Conservation (phyloP, 31 red algal genomes). For the Bonnemaisonia californica region DNA sequence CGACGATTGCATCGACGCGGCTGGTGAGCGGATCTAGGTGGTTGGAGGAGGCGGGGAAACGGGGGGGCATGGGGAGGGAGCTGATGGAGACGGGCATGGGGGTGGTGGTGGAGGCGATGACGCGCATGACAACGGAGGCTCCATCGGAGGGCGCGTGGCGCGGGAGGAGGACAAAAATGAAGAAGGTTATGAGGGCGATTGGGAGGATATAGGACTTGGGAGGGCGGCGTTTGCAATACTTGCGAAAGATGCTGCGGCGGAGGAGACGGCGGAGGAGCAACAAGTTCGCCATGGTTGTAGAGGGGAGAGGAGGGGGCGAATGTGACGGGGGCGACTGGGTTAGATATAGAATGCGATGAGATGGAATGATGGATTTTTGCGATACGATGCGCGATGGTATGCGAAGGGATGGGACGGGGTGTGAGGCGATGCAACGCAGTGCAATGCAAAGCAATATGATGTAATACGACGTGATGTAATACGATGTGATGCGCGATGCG, state of each 20-base stretch:
- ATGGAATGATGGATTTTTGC: not conserved
- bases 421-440: not conserved
- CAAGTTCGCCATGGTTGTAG: not conserved
- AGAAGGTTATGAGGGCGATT: not conserved
- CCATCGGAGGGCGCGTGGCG: not conserved
- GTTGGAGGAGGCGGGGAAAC: not conserved
- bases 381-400: not conserved
- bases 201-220: not conserved
- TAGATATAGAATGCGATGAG: not conserved
- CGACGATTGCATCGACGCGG: conserved; percentile 30
- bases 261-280: not conserved
- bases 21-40: conserved; percentile 9
- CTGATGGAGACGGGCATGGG: not conserved
- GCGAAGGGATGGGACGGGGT: not conserved
- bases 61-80: not conserved
- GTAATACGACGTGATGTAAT: not conserved
- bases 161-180: not conserved
- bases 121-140: not conserved
- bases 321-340: no score
- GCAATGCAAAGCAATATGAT: not conserved
- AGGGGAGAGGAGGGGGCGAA: not conserved
- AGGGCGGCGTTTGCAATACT: no score
- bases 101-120: not conserved
- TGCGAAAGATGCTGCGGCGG: not conserved
- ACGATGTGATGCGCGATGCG: not conserved